phyloP scores from a whole-genome alignment of 2,329 filamentous ascomycete species.

The Fusarium liriodendri region DNA sequence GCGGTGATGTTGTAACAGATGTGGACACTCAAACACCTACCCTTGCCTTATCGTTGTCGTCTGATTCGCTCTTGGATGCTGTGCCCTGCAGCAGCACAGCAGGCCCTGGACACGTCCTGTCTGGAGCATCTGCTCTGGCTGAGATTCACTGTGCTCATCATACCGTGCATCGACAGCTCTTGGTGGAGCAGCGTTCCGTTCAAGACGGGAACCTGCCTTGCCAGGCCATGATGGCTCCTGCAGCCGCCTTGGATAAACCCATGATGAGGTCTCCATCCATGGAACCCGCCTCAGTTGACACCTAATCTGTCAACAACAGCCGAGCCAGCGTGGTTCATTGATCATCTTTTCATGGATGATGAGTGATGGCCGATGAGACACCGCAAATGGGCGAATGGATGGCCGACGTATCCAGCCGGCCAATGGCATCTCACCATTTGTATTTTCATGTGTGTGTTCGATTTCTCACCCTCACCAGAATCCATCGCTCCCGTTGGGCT shows the following conservation, averaged over 20 bases:
- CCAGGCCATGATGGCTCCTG: conserved; percentile 25
- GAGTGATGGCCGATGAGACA: conserved; percentile 28
- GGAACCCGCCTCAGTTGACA: conserved; percentile 6
- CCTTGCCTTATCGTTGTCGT: conserved; percentile 14
- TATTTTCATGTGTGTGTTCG: conserved; percentile 25
- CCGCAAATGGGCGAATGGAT: conserved; percentile 21
- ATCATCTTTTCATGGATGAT: conserved; percentile 1
- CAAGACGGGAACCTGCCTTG: conserved; percentile 30
- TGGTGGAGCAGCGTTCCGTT: conserved; percentile 31
- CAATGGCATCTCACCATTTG: conserved; percentile 28
- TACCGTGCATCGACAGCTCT: conserved; percentile 20
- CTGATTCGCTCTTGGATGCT: conserved; percentile 26
- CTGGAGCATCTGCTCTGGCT: conserved; percentile 10
- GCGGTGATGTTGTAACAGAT: conserved; percentile 34
- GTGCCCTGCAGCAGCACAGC: background rate
- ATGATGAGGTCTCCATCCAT: conserved; percentile 24
- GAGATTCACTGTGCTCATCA: conserved; percentile 7
- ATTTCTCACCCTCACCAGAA: conserved; percentile 31
- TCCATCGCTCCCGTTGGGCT: conserved; percentile 28
- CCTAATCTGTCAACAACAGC: conserved; percentile 15
- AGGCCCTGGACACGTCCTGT: background rate
- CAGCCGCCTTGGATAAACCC: conserved; percentile 32
- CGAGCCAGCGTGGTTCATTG: background rate
- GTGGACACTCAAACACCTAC: conserved; percentile 22
- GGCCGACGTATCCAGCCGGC: conserved; percentile 13